Conservation (phyloP, 2,329 filamentous ascomycete genomes). For the Fusarium circinatum region DNA sequence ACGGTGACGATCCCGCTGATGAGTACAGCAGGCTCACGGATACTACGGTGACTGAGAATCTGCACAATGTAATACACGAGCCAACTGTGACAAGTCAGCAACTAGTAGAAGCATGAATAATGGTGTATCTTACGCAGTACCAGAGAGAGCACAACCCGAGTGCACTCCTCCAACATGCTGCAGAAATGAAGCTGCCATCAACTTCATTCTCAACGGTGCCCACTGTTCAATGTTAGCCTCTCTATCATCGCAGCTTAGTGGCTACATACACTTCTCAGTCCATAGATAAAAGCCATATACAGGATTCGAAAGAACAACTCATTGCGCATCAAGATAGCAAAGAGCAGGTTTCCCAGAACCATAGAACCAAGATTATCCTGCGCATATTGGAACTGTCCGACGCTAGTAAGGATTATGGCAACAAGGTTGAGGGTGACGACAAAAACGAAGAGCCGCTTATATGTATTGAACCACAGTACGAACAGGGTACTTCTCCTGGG, state of each 20-base stretch:
- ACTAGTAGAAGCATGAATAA: rapidly evolving
- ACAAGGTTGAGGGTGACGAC: neutral
- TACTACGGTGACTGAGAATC: neutral
- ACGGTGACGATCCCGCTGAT: neutral
- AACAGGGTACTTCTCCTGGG: neutral
- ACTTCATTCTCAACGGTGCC: neutral
- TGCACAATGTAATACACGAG: neutral
- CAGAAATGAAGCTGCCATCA: neutral
- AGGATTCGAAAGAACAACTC: neutral
- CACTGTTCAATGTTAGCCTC: neutral
- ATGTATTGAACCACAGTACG: neutral
- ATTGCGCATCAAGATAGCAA: neutral
- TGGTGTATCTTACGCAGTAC: neutral
- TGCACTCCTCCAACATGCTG: slow-evolving; percentile 2
- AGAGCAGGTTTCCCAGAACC: neutral
- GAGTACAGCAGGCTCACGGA: neutral
- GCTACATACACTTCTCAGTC: neutral
- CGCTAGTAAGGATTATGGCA: neutral
- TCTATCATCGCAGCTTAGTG: rapidly evolving
- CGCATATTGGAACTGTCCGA: neutral
- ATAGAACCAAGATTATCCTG: neutral
- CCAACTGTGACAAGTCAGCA: neutral
- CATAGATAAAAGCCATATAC: neutral
- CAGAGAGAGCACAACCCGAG: neutral
- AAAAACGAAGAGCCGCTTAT: neutral